Base-by-base conservation (phyloP, 306 rosid genomes). In the Lathyrus sativus region DNA sequence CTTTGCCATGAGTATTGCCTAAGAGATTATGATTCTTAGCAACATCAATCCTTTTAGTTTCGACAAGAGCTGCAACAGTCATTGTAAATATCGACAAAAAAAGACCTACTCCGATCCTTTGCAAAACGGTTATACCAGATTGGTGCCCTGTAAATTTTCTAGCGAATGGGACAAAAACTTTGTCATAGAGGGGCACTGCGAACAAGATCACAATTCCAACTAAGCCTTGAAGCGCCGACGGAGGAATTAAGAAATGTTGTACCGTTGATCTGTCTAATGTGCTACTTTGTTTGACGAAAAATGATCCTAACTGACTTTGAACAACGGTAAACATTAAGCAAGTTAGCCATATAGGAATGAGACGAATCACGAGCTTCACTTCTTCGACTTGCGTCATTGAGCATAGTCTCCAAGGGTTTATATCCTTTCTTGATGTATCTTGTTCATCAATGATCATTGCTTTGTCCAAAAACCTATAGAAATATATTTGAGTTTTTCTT, bases 321-420 rank as follows among this genome's bases (percentile, higher is more conserved):
- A 85, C 86, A 0, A 74, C 88, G 0, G 49, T 70, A 76, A 84
- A 86, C 85, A 88, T 88, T 7, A 91, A 13, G 12, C 92, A 88
- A 1, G 83, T 78, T 3, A 88, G 60, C 96, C 97, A 91, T 58
- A 91, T 64, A 11, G 96, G 97, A 14, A 91, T 75, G 2, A 91
- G 73, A 3, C 96, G 82, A 26, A 85, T 60, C 11, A 88, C 80
- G 0, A 81, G 85, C 83, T 88, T 91, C 24, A 76, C 92, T 79
- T 91, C 92, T 76, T 86, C 92, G 10, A 91, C 97, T 78, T 91
- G 92, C 4, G 65, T 79, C n/a, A 79, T 66, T 22, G 96, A 74
- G 66, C 97, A 88, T 50, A 88, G 62, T 44, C 96, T 89, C 93
- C 97, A 91, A 0, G 85, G 97, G 2, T 88, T 73, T 56, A 78